These are phyloP conservation scores for Hyparrhenia diplandra DNA, from an alignment of 176 grass and related monocot genomes.

Conservation along the genomic window DNA sequence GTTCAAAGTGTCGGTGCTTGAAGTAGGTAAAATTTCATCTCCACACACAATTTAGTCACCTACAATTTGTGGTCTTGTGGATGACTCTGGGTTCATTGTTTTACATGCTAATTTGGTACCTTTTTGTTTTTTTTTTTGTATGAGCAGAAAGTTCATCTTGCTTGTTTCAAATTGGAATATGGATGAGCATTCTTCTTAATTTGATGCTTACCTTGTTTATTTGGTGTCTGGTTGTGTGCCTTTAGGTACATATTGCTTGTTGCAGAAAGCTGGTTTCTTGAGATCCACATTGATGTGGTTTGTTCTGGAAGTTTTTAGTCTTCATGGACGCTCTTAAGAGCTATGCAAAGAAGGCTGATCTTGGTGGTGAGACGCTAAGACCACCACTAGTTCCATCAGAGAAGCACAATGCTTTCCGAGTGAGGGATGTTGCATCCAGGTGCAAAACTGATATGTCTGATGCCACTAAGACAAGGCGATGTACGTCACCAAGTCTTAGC, in stretches of 20 bases:
- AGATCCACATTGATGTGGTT: slow-evolving; percentile 53
- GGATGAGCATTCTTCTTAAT: too few relatives aligned
- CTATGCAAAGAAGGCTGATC: slow-evolving; percentile 22
- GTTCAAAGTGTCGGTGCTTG: neutral
- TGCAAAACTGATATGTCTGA: slow-evolving; percentile 53
- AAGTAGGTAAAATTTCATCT: slow-evolving; percentile 1
- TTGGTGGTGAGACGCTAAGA: slow-evolving; percentile 47
- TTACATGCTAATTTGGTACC: neutral
- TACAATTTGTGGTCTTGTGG: neutral
- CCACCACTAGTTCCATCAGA: slow-evolving; percentile 67
- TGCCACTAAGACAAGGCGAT: slow-evolving; percentile 43
- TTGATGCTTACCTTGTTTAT: slow-evolving; percentile 4
- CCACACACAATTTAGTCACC: slow-evolving; percentile 13
- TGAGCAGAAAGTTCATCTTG: neutral
- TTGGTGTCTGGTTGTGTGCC: neutral
- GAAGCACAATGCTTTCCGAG: slow-evolving; percentile 70
- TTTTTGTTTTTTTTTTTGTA: neutral
- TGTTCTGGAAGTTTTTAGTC: slow-evolving; percentile 22
- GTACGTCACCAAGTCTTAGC: slow-evolving; percentile 50
- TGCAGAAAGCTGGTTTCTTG: slow-evolving; percentile 21
- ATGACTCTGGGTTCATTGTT: neutral
- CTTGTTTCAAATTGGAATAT: slow-evolving; percentile 30
- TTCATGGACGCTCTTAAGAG: slow-evolving; percentile 51
- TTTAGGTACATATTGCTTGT: slow-evolving; percentile 17
- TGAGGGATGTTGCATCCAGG: slow-evolving; percentile 60